These are phyloP conservation scores for Mycosphaerelloides madeirae DNA, from an alignment of 2,329 filamentous ascomycete species.

Conservation along the genomic window DNA sequence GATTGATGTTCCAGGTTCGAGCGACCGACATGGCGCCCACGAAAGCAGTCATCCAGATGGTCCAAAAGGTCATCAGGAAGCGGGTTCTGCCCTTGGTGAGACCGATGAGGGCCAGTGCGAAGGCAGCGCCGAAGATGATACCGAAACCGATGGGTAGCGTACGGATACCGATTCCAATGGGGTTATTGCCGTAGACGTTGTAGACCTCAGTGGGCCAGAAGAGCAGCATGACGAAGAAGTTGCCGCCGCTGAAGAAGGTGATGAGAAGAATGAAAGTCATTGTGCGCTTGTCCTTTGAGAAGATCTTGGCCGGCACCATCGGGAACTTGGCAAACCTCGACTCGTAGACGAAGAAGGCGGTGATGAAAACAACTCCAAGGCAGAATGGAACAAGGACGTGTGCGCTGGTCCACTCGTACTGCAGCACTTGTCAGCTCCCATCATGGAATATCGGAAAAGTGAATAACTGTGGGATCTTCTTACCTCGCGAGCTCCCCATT, in stretches of 20 bases:
- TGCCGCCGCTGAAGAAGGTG: constrained; percentile 38
- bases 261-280: constrained; percentile 36
- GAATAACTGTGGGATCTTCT: not conserved
- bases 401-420: constrained; percentile 30
- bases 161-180: constrained; percentile 59
- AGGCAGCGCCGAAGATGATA: constrained; percentile 57
- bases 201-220: constrained; percentile 63
- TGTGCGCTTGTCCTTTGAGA: constrained; percentile 31
- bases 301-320: constrained; percentile 32
- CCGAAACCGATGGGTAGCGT: constrained; percentile 61
- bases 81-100: constrained; percentile 56
- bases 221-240: constrained; percentile 42
- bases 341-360: constrained; percentile 33
- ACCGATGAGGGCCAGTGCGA: constrained; percentile 56
- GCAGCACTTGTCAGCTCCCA: constrained; percentile 9
- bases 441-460: no score
- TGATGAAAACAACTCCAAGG: constrained; percentile 28
- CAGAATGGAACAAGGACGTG: constrained; percentile 34
- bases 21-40: constrained; percentile 29
- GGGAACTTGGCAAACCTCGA: constrained; percentile 28
- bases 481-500: constrained; percentile 26
- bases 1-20: constrained; percentile 23
- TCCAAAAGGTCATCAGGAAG: constrained; percentile 56
- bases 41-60: constrained; percentile 60
- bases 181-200: constrained; percentile 59